A percentile compares a stretch with the other conserved stretches of the same genome.
phyloP scores from a whole-genome alignment of 148 eudicot species.

The Heliosperma pusillum region DNA sequence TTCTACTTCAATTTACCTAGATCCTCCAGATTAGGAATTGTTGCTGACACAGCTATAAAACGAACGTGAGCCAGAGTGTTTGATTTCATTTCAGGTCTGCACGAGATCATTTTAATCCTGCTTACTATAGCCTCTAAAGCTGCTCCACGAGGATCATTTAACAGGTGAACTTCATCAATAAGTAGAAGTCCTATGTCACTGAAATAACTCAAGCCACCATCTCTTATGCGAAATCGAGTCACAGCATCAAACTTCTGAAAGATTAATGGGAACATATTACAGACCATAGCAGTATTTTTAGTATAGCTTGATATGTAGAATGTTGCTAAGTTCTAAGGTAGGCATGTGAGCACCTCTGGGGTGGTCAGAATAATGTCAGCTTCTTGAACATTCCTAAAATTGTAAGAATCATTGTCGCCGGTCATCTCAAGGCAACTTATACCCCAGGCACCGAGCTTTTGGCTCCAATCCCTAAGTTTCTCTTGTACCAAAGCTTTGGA shows the following conservation, averaged over 20 bases:
- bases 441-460: constrained; percentile 69
- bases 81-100: constrained; percentile 71
- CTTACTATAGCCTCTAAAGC: constrained; percentile 96
- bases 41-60: constrained; percentile 88
- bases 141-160: constrained; percentile 98
- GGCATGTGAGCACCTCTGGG: constrained; percentile 60
- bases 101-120: constrained; percentile 85
- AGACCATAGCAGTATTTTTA: no score
- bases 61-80: constrained; percentile 75
- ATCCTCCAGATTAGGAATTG: constrained; percentile 91
- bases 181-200: constrained; percentile 93
- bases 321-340: constrained; percentile 1
- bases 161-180: constrained; percentile 94
- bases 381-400: constrained; percentile 64
- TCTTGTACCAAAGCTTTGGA: constrained; percentile 98
- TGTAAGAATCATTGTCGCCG: constrained; percentile 83
- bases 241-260: constrained; percentile 95
- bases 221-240: constrained; percentile 83
- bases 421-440: constrained; percentile 90
- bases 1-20: constrained; percentile 50
- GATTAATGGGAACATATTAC: constrained; percentile 22
- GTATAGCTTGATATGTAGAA: no score
- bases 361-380: constrained; percentile 93
- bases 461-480: constrained; percentile 88
- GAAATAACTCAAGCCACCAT: constrained; percentile 92